phyloP scores from a whole-genome alignment of 129 eudicot species.

The Flaveria bidentis region DNA sequence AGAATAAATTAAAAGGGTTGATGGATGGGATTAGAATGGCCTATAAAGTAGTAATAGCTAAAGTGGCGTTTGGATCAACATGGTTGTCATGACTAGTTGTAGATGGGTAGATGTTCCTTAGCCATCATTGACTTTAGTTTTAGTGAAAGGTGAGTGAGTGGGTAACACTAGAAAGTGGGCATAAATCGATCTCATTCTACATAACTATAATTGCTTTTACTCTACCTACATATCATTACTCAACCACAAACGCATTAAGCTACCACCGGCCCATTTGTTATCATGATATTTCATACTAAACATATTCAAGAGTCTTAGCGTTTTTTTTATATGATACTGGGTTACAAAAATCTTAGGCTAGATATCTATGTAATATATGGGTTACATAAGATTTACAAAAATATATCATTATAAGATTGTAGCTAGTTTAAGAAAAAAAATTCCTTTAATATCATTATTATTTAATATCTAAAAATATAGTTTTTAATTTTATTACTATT shows the following conservation, averaged over 20 bases:
- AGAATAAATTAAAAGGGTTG: background rate
- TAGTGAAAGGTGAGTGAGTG: slow-evolving; percentile 38
- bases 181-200: slow-evolving; percentile 34
- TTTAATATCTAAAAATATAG: too few relatives aligned
- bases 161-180: slow-evolving; percentile 43
- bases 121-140: slow-evolving; percentile 37
- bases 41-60: slow-evolving; percentile 19
- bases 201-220: slow-evolving; percentile 40
- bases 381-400: too few relatives aligned
- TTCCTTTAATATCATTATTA: too few relatives aligned
- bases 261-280: background rate
- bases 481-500: too few relatives aligned
- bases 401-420: too few relatives aligned
- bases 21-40: too few relatives aligned
- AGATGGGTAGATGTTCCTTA: slow-evolving; percentile 31
- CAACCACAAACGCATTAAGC: slow-evolving; percentile 19
- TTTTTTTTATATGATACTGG: background rate
- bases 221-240: slow-evolving; percentile 40
- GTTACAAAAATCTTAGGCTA: too few relatives aligned
- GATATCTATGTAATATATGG: too few relatives aligned
- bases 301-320: background rate
- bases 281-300: background rate
- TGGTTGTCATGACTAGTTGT: slow-evolving; percentile 28
- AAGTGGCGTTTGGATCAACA: slow-evolving; percentile 34
- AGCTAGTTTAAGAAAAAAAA: too few relatives aligned